phyloP scores from a whole-genome alignment of 805 yeast species.

The Wickerhamomyces strasburgensis region DNA sequence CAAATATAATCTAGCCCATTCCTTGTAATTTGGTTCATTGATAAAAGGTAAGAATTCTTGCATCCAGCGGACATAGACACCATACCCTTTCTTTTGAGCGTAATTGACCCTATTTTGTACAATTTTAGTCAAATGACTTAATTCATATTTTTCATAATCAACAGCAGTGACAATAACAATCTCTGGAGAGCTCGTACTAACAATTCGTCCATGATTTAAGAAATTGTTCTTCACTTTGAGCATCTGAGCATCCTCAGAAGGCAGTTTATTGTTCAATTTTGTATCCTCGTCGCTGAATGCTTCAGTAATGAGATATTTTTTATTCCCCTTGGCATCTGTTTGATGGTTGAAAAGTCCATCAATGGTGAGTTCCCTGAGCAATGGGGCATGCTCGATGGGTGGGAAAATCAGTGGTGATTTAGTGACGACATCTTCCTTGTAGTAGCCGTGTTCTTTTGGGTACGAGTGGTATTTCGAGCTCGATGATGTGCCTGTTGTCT shows the following conservation, averaged over 20 bases:
- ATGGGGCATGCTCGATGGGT: conserved; percentile 65
- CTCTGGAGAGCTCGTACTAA: conserved; percentile 49
- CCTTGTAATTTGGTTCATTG: conserved; percentile 36
- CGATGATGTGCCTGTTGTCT: conserved; percentile 1
- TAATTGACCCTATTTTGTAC: conserved; percentile 87
- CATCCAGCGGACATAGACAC: conserved; percentile 76
- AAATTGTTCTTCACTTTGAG: conserved; percentile 49
- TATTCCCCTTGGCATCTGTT: conserved; percentile 40
- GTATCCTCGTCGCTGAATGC: conserved; percentile 34
- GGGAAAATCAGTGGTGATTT: conserved; percentile 59
- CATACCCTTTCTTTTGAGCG: conserved; percentile 76
- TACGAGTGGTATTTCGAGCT: conserved; percentile 10
- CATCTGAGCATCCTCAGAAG: conserved; percentile 28
- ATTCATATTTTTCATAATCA: conserved; percentile 64
- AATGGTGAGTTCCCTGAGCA: conserved; percentile 52
- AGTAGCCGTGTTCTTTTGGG: conserved; percentile 39
- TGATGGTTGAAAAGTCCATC: conserved; percentile 46
- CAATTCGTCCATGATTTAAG: conserved; percentile 60
- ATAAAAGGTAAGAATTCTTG: conserved; percentile 74
- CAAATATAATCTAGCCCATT: conserved; percentile 61
- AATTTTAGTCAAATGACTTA: conserved; percentile 56
- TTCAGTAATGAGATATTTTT: conserved; percentile 28
- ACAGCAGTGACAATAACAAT: conserved; percentile 73
- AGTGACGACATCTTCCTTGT: conserved; percentile 41
- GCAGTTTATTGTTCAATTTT: conserved; percentile 34